Conservation (phyloP, 441 rosid species). For the Rhodomyrtus psidioides region DNA sequence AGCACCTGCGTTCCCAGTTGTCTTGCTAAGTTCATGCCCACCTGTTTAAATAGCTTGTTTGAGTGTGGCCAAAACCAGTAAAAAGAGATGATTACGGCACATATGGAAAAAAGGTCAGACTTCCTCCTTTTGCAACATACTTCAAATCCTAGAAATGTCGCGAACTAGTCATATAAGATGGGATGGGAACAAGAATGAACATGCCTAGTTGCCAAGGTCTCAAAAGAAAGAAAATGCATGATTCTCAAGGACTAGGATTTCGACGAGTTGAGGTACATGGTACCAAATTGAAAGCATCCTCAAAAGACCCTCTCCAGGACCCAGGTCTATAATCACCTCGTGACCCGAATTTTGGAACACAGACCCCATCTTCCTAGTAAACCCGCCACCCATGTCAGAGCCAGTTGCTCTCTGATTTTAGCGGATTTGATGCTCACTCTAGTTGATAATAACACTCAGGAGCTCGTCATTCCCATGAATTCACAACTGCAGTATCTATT, state of each 20-base stretch:
- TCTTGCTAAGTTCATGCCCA: conserved; percentile 42
- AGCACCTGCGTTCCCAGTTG: conserved; percentile 44
- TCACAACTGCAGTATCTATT: not conserved
- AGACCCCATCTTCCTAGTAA: not conserved
- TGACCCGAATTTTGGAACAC: not conserved
- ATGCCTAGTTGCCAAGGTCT: not conserved
- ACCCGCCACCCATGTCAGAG: not conserved
- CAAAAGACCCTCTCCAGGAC: not conserved
- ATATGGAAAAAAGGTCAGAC: not conserved
- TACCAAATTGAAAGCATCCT: not conserved
- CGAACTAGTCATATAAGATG: not conserved
- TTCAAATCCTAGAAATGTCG: not conserved
- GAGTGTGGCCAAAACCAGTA: not conserved
- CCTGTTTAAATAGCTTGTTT: conserved; percentile 22
- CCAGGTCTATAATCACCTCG: not conserved
- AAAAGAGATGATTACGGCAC: not conserved
- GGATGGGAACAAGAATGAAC: not conserved
- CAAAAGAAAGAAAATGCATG: not conserved
- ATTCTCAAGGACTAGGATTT: not conserved
- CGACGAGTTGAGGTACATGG: not conserved
- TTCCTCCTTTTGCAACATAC: not conserved
- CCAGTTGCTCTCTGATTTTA: not conserved
- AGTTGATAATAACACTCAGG: not conserved
- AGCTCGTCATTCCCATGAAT: not conserved
- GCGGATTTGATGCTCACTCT: not conserved